These are phyloP conservation scores for Cajanus cajan DNA, from an alignment of 306 rosid species.

Conservation along the genomic window DNA sequence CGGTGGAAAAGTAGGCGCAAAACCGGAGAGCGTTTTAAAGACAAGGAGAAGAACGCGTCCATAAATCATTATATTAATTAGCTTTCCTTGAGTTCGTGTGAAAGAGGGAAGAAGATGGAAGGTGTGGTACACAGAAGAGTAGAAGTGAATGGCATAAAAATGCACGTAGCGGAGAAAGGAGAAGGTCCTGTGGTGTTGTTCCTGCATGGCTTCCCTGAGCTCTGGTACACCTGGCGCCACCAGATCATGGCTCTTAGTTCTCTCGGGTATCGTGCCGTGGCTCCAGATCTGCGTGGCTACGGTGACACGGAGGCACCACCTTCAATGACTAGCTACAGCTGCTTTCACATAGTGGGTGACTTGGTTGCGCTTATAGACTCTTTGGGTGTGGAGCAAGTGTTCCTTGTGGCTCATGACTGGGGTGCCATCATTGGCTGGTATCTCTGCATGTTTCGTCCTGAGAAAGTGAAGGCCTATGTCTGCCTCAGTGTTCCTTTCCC, in stretches of 20 bases:
- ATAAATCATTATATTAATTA: too few relatives aligned
- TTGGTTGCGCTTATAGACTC: not conserved
- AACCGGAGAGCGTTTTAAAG: too few relatives aligned
- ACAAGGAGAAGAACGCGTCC: too few relatives aligned
- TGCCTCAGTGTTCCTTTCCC: not conserved
- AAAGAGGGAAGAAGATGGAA: not conserved
- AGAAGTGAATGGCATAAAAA: not conserved
- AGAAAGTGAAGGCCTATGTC: not conserved
- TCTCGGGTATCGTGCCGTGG: not conserved
- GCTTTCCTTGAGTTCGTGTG: too few relatives aligned
- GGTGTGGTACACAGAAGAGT: not conserved
- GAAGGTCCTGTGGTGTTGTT: not conserved
- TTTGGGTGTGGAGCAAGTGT: not conserved
- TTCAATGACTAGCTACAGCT: not conserved
- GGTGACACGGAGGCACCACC: not conserved
- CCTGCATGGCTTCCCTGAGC: not conserved
- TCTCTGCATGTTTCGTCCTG: not conserved
- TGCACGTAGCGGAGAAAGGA: not conserved
- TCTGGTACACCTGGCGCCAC: slow-evolving; percentile 1
- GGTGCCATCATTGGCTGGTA: not conserved
- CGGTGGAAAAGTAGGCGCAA: too few relatives aligned
- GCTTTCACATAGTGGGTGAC: not conserved
- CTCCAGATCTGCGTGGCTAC: not conserved
- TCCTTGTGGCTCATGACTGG: not conserved
- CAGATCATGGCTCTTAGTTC: not conserved